Conservation (phyloP, 2,329 filamentous ascomycete genomes). For the Pseudocercospora vitis region DNA sequence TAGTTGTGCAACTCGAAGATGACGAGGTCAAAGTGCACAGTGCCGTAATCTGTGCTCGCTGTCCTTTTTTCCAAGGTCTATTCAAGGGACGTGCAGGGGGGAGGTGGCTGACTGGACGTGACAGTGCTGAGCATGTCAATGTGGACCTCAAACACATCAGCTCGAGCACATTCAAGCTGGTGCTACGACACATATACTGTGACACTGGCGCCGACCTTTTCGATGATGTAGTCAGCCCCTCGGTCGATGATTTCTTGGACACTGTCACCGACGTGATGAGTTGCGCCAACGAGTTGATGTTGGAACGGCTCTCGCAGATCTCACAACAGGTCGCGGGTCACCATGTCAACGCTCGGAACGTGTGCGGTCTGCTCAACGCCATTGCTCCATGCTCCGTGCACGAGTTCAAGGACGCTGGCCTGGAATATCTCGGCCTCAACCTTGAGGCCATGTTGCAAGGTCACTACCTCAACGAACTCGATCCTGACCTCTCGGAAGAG, state of each 20-base stretch:
- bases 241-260: constrained; percentile 82
- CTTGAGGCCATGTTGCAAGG: constrained; percentile 92
- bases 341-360: constrained; percentile 82
- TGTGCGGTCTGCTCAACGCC: constrained; percentile 79
- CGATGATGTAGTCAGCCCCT: constrained; percentile 67
- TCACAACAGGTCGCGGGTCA: constrained; percentile 82
- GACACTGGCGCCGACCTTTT: constrained; percentile 81
- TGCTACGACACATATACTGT: constrained; percentile 78
- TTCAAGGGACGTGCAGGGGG: constrained; percentile 87
- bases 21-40: constrained; percentile 75
- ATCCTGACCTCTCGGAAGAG: constrained; percentile 77
- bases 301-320: constrained; percentile 83
- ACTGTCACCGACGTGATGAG: constrained; percentile 88
- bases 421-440: constrained; percentile 90
- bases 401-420: constrained; percentile 80
- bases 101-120: constrained; percentile 64
- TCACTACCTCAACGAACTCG: constrained; percentile 76
- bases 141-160: constrained; percentile 84
- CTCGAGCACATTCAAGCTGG: constrained; percentile 70
- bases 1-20: constrained; percentile 74
- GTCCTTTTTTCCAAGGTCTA: constrained; percentile 87
- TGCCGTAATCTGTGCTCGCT: constrained; percentile 74
- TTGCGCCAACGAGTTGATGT: constrained; percentile 90
- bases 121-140: constrained; percentile 57
- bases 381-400: constrained; percentile 80